Evolutionary conservation across 2,329 filamentous ascomycete species (phyloP).

Genomic region (Hysterium pulicare): DNA sequence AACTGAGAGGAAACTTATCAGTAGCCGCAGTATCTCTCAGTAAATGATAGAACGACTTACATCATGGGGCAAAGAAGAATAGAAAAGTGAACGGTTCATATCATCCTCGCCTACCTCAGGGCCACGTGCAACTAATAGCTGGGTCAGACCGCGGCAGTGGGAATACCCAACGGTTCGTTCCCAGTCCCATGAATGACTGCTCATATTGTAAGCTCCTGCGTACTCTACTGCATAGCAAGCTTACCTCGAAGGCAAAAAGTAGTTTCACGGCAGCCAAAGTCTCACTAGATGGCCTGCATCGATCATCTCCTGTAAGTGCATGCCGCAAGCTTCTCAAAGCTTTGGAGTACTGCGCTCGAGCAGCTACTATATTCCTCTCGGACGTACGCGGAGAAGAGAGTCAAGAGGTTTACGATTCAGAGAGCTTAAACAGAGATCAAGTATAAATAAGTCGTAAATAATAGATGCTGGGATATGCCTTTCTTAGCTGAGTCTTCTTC

Average conservation of each 20-base stretch:
- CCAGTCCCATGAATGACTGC: conserved; percentile 5
- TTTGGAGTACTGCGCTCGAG: conserved; percentile 2
- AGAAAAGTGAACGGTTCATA: conserved; percentile 9
- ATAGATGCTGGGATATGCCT: too few species aligned
- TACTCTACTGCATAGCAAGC: neutral
- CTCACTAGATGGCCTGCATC: conserved; percentile 3
- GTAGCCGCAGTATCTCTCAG: neutral
- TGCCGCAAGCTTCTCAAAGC: conserved; percentile 6
- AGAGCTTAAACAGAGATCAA: too few species aligned
- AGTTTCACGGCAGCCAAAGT: conserved; percentile 9
- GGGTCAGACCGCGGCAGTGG: conserved; percentile 4
- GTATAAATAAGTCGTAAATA: too few species aligned
- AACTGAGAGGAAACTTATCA: conserved; percentile 1
- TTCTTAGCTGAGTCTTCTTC: too few species aligned
- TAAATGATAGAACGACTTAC: neutral
- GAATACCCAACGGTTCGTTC: conserved; percentile 6
- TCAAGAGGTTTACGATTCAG: too few species aligned
- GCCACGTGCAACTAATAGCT: conserved; percentile 6
- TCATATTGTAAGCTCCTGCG: neutral
- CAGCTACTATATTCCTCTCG: neutral
- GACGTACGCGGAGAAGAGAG: too few species aligned
- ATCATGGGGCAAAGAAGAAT: conserved; percentile 6
- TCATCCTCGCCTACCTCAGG: conserved; percentile 7
- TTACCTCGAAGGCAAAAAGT: conserved; percentile 8
- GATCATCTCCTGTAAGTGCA: neutral